Conservation (phyloP, 1,284 basidiomycete species). For the Ustilago curta region DNA sequence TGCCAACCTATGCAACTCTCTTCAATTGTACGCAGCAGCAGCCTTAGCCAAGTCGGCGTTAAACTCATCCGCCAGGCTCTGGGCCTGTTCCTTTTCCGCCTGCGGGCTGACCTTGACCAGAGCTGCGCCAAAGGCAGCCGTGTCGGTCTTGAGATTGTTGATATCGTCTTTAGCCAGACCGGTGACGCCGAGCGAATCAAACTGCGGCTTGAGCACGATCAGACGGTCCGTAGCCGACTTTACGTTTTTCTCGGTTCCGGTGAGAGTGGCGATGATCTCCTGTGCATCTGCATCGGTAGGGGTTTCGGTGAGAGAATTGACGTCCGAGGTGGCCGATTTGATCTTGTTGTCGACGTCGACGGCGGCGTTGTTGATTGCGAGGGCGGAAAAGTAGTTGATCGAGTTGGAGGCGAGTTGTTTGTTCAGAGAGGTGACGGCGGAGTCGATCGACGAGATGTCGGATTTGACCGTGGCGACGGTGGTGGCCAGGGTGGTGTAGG, state of each 20-base stretch:
- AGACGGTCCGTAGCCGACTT: slow-evolving; percentile 14
- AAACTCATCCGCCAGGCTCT: slow-evolving; percentile 21
- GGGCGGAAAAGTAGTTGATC: slow-evolving; percentile 27
- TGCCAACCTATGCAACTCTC: not conserved
- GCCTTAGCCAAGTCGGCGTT: slow-evolving; percentile 24
- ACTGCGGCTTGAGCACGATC: slow-evolving; percentile 24
- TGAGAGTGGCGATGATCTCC: slow-evolving; percentile 20
- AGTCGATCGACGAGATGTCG: slow-evolving; percentile 22
- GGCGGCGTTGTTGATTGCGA: slow-evolving; percentile 21
- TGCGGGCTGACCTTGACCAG: slow-evolving; percentile 9
- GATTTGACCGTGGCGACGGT: slow-evolving; percentile 25
- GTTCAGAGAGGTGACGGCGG: slow-evolving; percentile 20
- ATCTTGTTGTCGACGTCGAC: slow-evolving; percentile 21
- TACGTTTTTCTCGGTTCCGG: slow-evolving; percentile 26
- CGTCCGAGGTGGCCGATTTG: slow-evolving; percentile 23
- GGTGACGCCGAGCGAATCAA: slow-evolving; percentile 14
- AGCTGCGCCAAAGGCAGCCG: slow-evolving; percentile 13
- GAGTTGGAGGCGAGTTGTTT: slow-evolving; percentile 13
- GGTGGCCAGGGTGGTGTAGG: slow-evolving; percentile 17
- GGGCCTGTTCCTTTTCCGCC: slow-evolving; percentile 7
- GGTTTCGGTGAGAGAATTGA: slow-evolving; percentile 16
- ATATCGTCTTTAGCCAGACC: slow-evolving; percentile 11
- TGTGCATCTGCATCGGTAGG: slow-evolving; percentile 19
- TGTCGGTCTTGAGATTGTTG: slow-evolving; percentile 18
- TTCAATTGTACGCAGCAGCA: slow-evolving; percentile 19